Evolutionary conservation across 345 rosid species (phyloP), one percentile per base, ranked within the genome.

Genomic region (Syzygium aromaticum): DNA sequence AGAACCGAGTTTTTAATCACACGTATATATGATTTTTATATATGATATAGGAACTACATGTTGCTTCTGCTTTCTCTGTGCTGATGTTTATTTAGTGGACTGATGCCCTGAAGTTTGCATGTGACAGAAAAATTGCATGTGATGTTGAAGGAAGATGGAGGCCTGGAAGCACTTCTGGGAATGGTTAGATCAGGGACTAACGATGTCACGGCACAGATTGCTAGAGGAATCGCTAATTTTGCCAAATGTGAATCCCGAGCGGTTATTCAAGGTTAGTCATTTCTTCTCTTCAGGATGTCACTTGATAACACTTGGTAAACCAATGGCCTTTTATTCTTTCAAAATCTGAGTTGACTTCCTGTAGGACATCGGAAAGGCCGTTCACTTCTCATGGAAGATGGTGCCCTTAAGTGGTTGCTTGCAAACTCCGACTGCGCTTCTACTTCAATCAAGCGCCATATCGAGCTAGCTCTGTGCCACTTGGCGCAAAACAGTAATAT

Each of bases 201-300:
- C 86, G 98, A 96, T 88, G 97, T 96, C 87, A 86, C 94, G 51
- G 96, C 97, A 16, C 99, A 97, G 90, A 96, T 97, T 86, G 99
- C 99, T 43, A 93, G 99, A 91, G 99, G 98, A 59, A 91, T 97
- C 88, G 98, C 99, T 54, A 97, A 97, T 91, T 97, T 95, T 86
- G 98, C 98, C 57, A 97, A 97, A 92, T 96, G 99, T 84, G 99
- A 97, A 93, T 94, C 98, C 86, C 95, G 99, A 51, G 97, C 91
- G 78, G 89, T 93, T 46, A 84, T 94, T 90, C 94, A 96, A 94
- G 99, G 99, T 97, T 54, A 57, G 87, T 63, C 11, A 21, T 33
- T 15, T 33, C 63, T 86, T 86, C 63, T 56, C 87, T 86, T 73
- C 82, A 73, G 82, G 27, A 73, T 73, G 82, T 73, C 38, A 38